These are phyloP conservation scores for Mallotus repandus DNA, from an alignment of 441 rosid genomes.

Conservation along the genomic window DNA sequence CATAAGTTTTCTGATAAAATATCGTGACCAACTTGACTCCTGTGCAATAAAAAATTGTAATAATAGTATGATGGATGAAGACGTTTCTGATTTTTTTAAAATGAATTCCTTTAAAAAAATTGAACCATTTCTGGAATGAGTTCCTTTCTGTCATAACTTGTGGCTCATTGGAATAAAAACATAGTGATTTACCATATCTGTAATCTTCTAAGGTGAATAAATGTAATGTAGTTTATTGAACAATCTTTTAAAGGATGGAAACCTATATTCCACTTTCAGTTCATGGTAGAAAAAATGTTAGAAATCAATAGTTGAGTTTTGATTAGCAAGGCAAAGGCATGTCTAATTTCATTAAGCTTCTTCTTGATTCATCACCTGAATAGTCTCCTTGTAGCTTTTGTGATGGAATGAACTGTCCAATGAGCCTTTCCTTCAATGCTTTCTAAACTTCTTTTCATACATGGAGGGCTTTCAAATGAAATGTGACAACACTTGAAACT, in stretches of 20 bases:
- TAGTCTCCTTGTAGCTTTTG: background rate
- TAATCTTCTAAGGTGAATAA: background rate
- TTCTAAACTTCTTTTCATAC: background rate
- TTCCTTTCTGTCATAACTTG: background rate
- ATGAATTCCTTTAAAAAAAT: background rate
- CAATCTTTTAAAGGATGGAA: background rate
- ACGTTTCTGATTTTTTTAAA: background rate
- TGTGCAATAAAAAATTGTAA: background rate
- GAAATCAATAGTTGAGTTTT: background rate
- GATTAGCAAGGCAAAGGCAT: background rate
- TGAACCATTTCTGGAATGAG: background rate
- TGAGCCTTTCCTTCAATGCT: background rate
- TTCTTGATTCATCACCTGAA: background rate
- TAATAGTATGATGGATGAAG: background rate
- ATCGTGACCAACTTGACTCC: background rate
- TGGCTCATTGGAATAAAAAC: background rate
- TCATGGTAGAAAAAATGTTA: background rate
- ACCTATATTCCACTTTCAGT: background rate
- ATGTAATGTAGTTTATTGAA: background rate
- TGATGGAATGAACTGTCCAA: too few species aligned
- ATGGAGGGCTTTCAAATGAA: background rate
- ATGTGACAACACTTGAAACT: background rate
- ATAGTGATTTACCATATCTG: background rate
- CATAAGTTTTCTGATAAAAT: constrained; percentile 4
- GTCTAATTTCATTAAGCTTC: background rate